These are phyloP conservation scores for Phalaenopsis equestris DNA, from an alignment of 106 monocot genomes.

Conservation along the genomic window DNA sequence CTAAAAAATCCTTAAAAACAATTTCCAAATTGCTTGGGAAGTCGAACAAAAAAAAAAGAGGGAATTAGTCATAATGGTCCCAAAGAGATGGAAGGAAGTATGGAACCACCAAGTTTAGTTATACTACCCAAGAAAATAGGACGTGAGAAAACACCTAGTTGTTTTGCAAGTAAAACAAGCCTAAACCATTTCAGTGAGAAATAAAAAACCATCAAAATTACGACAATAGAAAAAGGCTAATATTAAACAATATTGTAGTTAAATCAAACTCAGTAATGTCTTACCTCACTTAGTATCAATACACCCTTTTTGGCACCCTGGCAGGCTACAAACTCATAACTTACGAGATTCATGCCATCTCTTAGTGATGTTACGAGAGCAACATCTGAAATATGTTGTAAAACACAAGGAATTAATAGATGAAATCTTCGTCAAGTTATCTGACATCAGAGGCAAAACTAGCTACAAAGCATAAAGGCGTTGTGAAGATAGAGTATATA, in stretches of 20 bases:
- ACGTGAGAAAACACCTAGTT: neutral
- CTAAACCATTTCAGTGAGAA: neutral
- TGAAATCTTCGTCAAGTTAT: neutral
- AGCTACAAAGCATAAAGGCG: neutral
- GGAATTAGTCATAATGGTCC: neutral
- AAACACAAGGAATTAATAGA: neutral
- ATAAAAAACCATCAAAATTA: neutral
- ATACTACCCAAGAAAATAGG: neutral
- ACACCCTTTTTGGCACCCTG: slow-evolving; percentile 94
- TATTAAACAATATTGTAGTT: neutral
- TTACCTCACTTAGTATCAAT: slow-evolving; percentile 95
- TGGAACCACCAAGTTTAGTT: neutral
- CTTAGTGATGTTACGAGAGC: slow-evolving; percentile 93
- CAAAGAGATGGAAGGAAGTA: neutral
- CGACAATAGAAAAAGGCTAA: neutral
- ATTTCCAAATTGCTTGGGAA: neutral
- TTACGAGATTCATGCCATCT: slow-evolving; percentile 99
- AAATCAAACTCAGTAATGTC: neutral
- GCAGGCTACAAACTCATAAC: slow-evolving; percentile 98
- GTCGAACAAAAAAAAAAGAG: neutral
- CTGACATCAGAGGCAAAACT: neutral
- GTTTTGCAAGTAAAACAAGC: neutral
- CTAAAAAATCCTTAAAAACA: neutral
- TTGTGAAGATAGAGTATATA: neutral
- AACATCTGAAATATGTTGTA: slow-evolving; percentile 46